Evolutionary conservation across 306 rosid species (phyloP).

Genomic region (Vicia villosa): DNA sequence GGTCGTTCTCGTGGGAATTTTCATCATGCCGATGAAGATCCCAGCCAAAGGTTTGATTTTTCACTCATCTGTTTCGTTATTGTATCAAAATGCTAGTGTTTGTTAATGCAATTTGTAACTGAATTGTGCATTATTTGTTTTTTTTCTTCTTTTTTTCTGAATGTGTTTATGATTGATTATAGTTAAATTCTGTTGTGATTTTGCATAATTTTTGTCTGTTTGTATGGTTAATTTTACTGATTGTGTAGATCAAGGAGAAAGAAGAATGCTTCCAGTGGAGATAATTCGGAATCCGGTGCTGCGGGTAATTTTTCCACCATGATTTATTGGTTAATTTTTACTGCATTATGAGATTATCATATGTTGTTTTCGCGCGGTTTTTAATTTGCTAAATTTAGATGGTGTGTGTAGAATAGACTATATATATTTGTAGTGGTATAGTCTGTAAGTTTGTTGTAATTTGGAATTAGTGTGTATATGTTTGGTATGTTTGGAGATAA

Average conservation of each 20-base stretch:
- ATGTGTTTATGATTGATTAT: conserved; percentile 24
- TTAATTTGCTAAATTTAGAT: background rate
- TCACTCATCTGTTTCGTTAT: background rate
- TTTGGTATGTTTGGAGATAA: background rate
- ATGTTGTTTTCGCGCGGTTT: background rate
- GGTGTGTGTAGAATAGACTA: background rate
- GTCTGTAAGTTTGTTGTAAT: background rate
- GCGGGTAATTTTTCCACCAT: conserved; percentile 56
- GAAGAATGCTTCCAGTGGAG: conserved; percentile 85
- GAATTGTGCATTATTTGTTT: conserved; percentile 14
- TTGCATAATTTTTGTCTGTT: background rate
- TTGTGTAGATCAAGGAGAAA: conserved; percentile 88
- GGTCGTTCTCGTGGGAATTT: conserved; percentile 97
- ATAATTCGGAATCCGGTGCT: conserved; percentile 72
- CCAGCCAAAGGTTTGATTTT: conserved; percentile 78
- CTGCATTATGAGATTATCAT: background rate
- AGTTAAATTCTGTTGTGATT: conserved; percentile 6
- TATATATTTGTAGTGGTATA: background rate
- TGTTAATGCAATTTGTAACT: conserved; percentile 25
- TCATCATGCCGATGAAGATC: conserved; percentile 84
- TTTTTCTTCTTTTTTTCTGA: background rate
- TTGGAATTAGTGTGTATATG: background rate
- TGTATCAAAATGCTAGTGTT: conserved; percentile 5
- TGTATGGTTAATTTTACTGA: conserved; percentile 34
- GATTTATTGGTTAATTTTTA: background rate